Base-by-base conservation (phyloP, 148 eudicot genomes). In the Heliamphora exappendiculata region DNA sequence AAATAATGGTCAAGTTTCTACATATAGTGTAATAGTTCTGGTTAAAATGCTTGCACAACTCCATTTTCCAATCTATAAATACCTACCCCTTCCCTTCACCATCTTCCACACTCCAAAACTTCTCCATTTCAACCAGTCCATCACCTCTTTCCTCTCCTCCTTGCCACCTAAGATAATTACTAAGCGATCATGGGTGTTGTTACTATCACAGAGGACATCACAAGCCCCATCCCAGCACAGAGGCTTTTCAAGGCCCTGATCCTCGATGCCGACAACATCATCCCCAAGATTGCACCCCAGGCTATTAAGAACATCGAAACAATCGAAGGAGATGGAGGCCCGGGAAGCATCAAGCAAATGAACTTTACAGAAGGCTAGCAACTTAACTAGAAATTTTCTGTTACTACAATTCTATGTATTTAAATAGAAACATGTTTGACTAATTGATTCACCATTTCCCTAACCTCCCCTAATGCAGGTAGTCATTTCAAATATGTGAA, bases 161-260 rank as follows among this genome's bases (percentile, higher is more conserved):
- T 26, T 26, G 12, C 9, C 50, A 41, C 10, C n/a, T 36, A 36
- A 73, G 50, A n/a, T n/a, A n/a, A 55, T 28, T 7, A 3, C 26
- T 54, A 76, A 31, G 0, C 47, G 42, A 50, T 70, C 31, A 83
- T 83, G 85, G 80, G 75, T 41, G 64, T 34, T 73, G 28, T 74
- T 11, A 77, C 78, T 4, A 24, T 59, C 54, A 75, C 79, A 0
- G 77, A 78, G 31, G 84, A 81, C 28, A 22, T 65, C 49, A 7
- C 55, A 0, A 70, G 73, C 75, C 51, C 79, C 3, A 44, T 81
- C 44, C 31, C 79, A 2, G 79, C 84, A 0, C 9, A 79, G 4
- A 78, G 78, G 68, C 51, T 79, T 7, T 82, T 79, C 74, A 82
- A 82, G 82, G 85, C 80, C 11, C 66, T 75, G 80, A 28, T 82